phyloP scores from a whole-genome alignment of 2,329 filamentous ascomycete genomes.

The Hymenoscyphus albidus region DNA sequence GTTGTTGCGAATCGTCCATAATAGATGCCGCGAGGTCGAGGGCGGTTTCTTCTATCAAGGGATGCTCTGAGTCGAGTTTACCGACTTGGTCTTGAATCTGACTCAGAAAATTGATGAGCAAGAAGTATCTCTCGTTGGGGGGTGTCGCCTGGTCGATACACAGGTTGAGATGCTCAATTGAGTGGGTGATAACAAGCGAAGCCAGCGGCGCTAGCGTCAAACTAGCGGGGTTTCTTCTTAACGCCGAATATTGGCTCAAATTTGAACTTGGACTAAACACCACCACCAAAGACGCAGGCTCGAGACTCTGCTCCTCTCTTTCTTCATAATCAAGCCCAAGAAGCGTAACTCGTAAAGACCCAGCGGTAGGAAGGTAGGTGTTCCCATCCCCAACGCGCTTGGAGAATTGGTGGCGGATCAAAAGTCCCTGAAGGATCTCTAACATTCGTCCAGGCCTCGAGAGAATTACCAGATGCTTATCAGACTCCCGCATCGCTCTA shows the following conservation, averaged over 20 bases:
- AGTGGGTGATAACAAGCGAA: slow-evolving; percentile 28
- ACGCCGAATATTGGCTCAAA: neutral
- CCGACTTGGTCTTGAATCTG: slow-evolving; percentile 27
- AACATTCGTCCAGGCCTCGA: slow-evolving; percentile 48
- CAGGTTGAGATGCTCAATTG: slow-evolving; percentile 34
- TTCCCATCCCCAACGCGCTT: slow-evolving; percentile 27
- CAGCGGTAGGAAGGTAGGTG: slow-evolving; percentile 27
- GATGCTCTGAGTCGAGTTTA: slow-evolving; percentile 16
- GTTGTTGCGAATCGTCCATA: slow-evolving; percentile 12
- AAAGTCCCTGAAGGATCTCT: slow-evolving; percentile 49
- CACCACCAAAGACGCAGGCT: slow-evolving; percentile 19
- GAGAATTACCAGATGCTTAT: slow-evolving; percentile 51
- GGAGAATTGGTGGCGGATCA: slow-evolving; percentile 40
- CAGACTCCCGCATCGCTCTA: slow-evolving; percentile 40
- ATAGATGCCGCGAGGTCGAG: slow-evolving; percentile 26
- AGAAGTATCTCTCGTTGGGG: slow-evolving; percentile 20
- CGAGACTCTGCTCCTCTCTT: slow-evolving; percentile 12
- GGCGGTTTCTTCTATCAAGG: slow-evolving; percentile 27
- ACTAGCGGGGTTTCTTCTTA: slow-evolving; percentile 6
- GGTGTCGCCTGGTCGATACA: slow-evolving; percentile 24
- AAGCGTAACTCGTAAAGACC: slow-evolving; percentile 24
- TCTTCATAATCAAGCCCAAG: slow-evolving; percentile 17
- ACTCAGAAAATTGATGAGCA: slow-evolving; percentile 26
- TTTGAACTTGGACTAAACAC: slow-evolving; percentile 3
- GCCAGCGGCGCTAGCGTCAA: slow-evolving; percentile 24